Percentiles rank a stretch among this genome's conserved stretches.
phyloP scores from a whole-genome alignment of 495 filamentous ascomycete species.

The Articulospora tetracladia region DNA sequence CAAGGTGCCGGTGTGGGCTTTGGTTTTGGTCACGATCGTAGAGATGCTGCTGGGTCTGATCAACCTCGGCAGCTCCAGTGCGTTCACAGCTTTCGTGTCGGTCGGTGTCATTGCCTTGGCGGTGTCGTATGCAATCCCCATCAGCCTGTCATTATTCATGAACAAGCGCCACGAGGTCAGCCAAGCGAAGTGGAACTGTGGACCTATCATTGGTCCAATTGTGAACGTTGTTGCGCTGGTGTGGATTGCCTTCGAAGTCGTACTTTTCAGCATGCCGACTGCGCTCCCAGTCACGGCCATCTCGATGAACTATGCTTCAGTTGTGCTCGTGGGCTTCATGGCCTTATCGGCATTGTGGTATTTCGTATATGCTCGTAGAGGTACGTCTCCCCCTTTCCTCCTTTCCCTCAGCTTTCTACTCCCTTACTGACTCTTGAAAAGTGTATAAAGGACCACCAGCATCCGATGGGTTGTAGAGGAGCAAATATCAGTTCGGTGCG shows the following conservation, averaged over 20 bases:
- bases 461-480: constrained; percentile 33
- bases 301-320: constrained; percentile 43
- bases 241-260: constrained; percentile 26
- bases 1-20: constrained; percentile 43
- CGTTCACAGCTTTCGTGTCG: constrained; percentile 48
- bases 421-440: constrained; percentile 12
- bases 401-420: constrained; percentile 9
- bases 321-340: constrained; percentile 32
- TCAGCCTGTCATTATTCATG: constrained; percentile 37
- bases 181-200: constrained; percentile 23
- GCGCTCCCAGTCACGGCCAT: constrained; percentile 35
- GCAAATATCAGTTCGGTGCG: no score
- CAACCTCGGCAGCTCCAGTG: constrained; percentile 41
- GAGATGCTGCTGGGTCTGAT: constrained; percentile 46
- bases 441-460: constrained; percentile 45
- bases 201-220: constrained; percentile 22
- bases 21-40: constrained; percentile 36
- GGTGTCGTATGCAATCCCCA: constrained; percentile 47
- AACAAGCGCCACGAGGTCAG: constrained; percentile 25
- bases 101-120: constrained; percentile 44
- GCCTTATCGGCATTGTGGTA: constrained; percentile 41
- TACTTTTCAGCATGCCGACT: constrained; percentile 31
- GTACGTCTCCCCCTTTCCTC: constrained; percentile 29
- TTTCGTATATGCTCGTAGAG: constrained; percentile 39
- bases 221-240: constrained; percentile 20